Evolutionary conservation across 176 grass and related monocot species (phyloP).

Genomic region (Bothriochloa decipiens): DNA sequence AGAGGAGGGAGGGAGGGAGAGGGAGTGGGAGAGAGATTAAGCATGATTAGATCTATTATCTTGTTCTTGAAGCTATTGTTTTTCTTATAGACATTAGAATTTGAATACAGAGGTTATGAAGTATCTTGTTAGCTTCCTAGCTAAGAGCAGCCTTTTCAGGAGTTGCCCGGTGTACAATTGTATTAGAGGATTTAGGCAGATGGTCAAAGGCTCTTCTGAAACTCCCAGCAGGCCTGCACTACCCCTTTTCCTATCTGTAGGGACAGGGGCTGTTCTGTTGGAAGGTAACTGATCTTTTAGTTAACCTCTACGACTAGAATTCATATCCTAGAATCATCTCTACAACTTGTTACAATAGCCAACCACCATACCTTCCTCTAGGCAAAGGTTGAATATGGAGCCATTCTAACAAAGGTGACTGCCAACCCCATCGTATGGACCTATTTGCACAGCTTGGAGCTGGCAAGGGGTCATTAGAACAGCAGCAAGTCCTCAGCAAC

Average conservation of each 20-base stretch:
- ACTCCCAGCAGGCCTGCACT: background rate
- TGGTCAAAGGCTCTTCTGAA: background rate
- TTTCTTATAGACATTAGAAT: background rate
- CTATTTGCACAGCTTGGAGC: background rate
- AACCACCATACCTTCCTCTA: background rate
- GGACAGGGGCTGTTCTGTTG: background rate
- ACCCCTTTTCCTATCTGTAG: background rate
- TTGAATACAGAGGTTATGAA: background rate
- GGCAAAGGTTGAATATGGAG: background rate
- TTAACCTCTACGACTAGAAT: background rate
- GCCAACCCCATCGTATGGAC: background rate
- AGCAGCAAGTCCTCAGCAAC: background rate
- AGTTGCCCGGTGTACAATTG: background rate
- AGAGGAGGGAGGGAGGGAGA: background rate
- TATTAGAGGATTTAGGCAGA: constrained; percentile 9
- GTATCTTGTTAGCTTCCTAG: background rate
- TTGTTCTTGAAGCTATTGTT: background rate
- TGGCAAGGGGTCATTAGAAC: background rate
- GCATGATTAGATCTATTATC: background rate
- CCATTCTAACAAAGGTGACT: background rate
- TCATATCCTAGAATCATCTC: background rate
- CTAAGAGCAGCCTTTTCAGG: background rate
- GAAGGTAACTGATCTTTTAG: background rate
- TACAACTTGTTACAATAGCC: background rate
- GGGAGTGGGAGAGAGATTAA: no score